A percentile compares a stretch with the other conserved stretches of the same genome.
Evolutionary conservation across 106 monocot genomes (phyloP).

Genomic region (Acorus calamus): DNA sequence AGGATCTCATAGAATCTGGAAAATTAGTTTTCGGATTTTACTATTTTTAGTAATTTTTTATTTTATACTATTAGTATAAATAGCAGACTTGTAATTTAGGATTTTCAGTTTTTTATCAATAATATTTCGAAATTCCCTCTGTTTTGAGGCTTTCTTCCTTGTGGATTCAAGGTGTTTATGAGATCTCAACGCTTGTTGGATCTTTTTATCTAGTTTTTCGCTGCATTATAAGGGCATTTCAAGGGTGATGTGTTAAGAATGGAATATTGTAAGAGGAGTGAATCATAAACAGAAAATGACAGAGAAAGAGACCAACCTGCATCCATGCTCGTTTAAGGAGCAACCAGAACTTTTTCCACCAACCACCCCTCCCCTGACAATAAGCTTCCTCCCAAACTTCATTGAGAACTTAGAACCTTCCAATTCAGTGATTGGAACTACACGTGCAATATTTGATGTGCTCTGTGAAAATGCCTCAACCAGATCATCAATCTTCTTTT

Average conservation of each 20-base stretch:
- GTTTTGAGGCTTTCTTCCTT: too few relatives aligned
- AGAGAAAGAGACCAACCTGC: conserved; percentile 36
- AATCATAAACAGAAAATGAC: not conserved
- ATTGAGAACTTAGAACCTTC: conserved; percentile 14
- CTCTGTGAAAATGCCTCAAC: conserved; percentile 54
- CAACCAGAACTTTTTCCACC: conserved; percentile 89
- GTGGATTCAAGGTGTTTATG: too few relatives aligned
- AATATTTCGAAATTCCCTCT: too few relatives aligned
- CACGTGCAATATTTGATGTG: conserved; percentile 20
- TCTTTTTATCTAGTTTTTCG: too few relatives aligned
- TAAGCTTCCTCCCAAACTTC: conserved; percentile 29
- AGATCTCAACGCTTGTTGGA: too few relatives aligned
- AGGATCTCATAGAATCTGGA: too few relatives aligned
- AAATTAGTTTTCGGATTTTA: too few relatives aligned
- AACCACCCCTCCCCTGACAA: conserved; percentile 44
- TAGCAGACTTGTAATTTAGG: too few relatives aligned
- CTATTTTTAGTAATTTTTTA: too few relatives aligned
- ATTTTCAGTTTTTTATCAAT: too few relatives aligned
- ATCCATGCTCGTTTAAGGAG: conserved; percentile 96
- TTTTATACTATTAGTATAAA: too few relatives aligned
- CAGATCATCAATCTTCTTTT: conserved; percentile 70
- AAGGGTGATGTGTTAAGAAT: not conserved
- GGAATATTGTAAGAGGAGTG: not conserved
- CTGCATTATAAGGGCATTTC: too few relatives aligned
- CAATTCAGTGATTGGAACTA: conserved; percentile 20